A percentile compares a stretch with the other conserved stretches of the same genome.
phyloP scores from a whole-genome alignment of 202 grass and related monocot species.

The Panicum virgatum region DNA sequence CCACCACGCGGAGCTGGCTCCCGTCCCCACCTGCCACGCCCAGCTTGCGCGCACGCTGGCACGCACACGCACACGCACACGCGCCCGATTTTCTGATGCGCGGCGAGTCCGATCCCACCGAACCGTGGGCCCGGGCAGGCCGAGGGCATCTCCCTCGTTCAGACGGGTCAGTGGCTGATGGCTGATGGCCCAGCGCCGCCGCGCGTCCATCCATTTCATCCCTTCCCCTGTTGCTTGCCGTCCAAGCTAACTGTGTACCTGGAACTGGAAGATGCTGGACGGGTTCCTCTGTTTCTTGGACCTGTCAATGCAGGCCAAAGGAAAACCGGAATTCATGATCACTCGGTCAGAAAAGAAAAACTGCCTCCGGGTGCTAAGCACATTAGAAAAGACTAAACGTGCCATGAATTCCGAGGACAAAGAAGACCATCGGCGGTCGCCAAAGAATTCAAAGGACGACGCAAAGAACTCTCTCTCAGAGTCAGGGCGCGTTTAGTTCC shows the following conservation, averaged over 20 bases:
- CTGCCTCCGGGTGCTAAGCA: not conserved
- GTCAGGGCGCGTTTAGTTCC: too few relatives aligned
- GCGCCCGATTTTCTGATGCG: not conserved
- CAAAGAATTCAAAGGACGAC: not conserved
- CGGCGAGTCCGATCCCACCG: constrained; percentile 20
- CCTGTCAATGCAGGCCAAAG: not conserved
- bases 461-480: not conserved
- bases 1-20: not conserved
- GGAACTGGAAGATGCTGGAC: too few relatives aligned
- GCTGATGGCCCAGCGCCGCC: constrained; percentile 19
- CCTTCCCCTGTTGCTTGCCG: constrained; percentile 11
- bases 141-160: not conserved
- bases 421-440: not conserved
- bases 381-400: not conserved
- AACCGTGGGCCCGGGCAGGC: constrained; percentile 9
- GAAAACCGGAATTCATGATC: not conserved
- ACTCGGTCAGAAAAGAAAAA: not conserved
- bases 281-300: not conserved
- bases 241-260: constrained; percentile 35
- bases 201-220: not conserved
- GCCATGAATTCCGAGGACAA: not conserved
- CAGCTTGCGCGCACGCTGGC: not conserved
- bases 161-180: constrained; percentile 2
- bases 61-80: not conserved
- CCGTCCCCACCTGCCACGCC: constrained; percentile 15